Conservation (phyloP, 2,329 filamentous ascomycete genomes). For the Gremmenia infestans region DNA sequence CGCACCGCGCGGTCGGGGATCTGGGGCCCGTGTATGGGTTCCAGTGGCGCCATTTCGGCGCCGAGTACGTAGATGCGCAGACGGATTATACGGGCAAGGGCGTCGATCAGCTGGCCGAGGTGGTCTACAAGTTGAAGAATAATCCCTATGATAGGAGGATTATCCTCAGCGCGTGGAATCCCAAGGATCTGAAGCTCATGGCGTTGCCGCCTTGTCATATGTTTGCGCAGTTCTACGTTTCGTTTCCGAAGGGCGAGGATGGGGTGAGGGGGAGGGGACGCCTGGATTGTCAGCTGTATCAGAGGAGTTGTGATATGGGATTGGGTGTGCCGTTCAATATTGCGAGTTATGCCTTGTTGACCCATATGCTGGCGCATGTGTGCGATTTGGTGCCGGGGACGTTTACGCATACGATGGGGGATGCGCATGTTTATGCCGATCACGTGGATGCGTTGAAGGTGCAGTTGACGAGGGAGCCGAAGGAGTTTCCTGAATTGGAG, state of each 20-base stretch:
- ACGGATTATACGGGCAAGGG: constrained; percentile 84
- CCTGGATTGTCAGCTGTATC: constrained; percentile 85
- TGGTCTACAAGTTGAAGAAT: constrained; percentile 78
- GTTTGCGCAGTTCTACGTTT: constrained; percentile 82
- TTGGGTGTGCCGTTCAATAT: constrained; percentile 96
- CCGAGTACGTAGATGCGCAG: constrained; percentile 73
- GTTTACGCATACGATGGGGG: constrained; percentile 93
- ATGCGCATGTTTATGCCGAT: constrained; percentile 94
- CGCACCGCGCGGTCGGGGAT: constrained; percentile 79
- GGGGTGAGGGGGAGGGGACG: constrained; percentile 52
- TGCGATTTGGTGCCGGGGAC: constrained; percentile 80
- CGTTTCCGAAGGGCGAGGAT: constrained; percentile 23
- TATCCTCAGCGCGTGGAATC: constrained; percentile 92
- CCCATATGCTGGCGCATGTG: constrained; percentile 89
- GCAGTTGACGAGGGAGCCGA: constrained; percentile 76
- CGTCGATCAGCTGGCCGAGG: constrained; percentile 86
- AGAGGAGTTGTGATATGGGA: constrained; percentile 94
- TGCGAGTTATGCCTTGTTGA: constrained; percentile 86
- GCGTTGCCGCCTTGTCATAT: constrained; percentile 92
- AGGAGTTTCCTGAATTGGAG: constrained; percentile 72
- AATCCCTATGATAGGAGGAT: constrained; percentile 87
- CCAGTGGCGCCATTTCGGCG: constrained; percentile 98
- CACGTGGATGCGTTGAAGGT: constrained; percentile 81
- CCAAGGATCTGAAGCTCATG: constrained; percentile 79
- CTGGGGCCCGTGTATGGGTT: constrained; percentile 96